Evolutionary conservation across 2,329 filamentous ascomycete genomes (phyloP), one percentile per base, ranked within the genome.

Genomic region (Celoporthe dispersa): DNA sequence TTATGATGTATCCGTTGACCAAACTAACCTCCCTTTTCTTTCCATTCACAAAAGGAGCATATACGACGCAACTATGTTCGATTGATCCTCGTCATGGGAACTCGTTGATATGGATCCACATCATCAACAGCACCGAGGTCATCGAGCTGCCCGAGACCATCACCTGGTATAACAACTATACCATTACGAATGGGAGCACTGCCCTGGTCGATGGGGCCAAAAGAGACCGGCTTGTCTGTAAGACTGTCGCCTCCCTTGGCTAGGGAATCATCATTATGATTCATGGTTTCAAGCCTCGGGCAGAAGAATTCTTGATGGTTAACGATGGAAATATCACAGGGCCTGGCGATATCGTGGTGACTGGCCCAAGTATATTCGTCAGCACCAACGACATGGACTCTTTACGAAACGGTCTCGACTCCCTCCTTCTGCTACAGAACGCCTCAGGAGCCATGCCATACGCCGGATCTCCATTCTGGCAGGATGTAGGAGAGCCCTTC

Each of bases 311-410:
- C 41, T 8, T 5, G 8, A n/a, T n/a, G 19, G 19, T 19, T 48
- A 2, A 48, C 19, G 5, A 48, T 19, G 31, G n/a, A 66, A 7
- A 6, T 39, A 16, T 5, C 5, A 22, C 31, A 66, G 90, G 87
- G 87, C 84, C 88, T 14, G 88, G 88, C 0, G 88, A 91, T 74
- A 86, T 90, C 80, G 82, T 83, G 3, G 86, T 88, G 71, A 84
- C 86, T 3, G 80, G 87, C 0, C 86, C 87, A 4, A 83, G 80
- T 35, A 82, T 87, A 11, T 83, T 86, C 9, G 83, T 88, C 2
- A 86, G 84, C 8, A 88, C 86, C 0, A 83, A 84, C 37, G 86
- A 88, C 73, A 77, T 87, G 57, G 79, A 82, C n/a, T 82, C 82
- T 37, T 79, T 87, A 7, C 80, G 81, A 25, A 86, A 86, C 70